Percentiles rank a stretch among this genome's conserved stretches.
These are phyloP conservation scores for Lactifluus piperatus DNA, from an alignment of 768 basidiomycete species.

Conservation along the genomic window DNA sequence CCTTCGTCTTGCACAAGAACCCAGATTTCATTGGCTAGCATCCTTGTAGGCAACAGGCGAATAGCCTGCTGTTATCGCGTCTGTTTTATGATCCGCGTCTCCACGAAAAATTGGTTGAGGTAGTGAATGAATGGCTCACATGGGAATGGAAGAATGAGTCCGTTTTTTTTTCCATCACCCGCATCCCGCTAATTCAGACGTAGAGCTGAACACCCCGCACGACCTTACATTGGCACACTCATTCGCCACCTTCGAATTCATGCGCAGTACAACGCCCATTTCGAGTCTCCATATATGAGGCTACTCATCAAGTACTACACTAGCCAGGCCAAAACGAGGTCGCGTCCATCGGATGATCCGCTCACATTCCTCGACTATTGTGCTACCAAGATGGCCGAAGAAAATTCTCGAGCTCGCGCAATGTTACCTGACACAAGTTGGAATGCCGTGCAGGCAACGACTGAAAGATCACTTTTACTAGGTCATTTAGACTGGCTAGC, in stretches of 20 bases:
- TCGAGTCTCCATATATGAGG: slow-evolving; percentile 49
- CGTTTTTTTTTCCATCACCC: background rate
- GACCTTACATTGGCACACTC: slow-evolving; percentile 40
- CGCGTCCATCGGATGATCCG: slow-evolving; percentile 35
- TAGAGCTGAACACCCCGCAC: slow-evolving; percentile 33
- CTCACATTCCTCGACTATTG: slow-evolving; percentile 46
- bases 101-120: background rate
- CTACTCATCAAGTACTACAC: slow-evolving; percentile 46
- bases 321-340: slow-evolving; percentile 37
- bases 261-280: slow-evolving; percentile 43
- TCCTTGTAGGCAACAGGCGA: slow-evolving; percentile 11
- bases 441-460: slow-evolving; percentile 41
- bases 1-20: background rate
- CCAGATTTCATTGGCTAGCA: background rate
- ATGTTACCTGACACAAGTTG: slow-evolving; percentile 45
- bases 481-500: slow-evolving; percentile 38
- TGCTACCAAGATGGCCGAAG: slow-evolving; percentile 42
- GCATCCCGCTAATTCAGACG: background rate
- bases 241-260: slow-evolving; percentile 49
- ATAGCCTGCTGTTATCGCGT: background rate
- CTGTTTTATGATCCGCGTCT: slow-evolving; percentile 8
- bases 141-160: slow-evolving; percentile 17
- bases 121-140: slow-evolving; percentile 14
- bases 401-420: slow-evolving; percentile 43
- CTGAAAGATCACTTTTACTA: slow-evolving; percentile 44